phyloP scores from a whole-genome alignment of 2,329 filamentous ascomycete species.

The Paraconiothyrium brasiliense region DNA sequence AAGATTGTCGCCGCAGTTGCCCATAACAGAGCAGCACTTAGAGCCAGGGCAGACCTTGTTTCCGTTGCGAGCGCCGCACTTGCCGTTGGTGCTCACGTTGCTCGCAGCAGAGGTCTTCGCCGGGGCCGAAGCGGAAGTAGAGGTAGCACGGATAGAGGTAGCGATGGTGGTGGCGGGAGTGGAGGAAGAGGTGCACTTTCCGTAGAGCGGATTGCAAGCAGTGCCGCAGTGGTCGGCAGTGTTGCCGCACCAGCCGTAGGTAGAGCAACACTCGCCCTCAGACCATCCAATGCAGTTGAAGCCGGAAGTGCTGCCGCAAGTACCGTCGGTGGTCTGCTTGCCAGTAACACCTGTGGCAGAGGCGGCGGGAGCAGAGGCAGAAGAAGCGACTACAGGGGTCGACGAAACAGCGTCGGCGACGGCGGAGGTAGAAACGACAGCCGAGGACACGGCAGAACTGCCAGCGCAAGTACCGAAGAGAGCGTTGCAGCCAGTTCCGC shows the following conservation, averaged over 20 bases:
- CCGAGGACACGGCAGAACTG: too few relatives aligned
- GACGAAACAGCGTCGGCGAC: too few relatives aligned
- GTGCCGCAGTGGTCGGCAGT: slow-evolving; percentile 40
- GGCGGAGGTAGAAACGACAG: too few relatives aligned
- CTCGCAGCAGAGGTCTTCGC: slow-evolving; percentile 6
- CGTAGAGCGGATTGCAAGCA: slow-evolving; percentile 44
- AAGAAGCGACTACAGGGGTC: too few relatives aligned
- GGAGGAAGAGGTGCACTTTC: slow-evolving; percentile 28
- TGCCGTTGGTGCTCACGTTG: slow-evolving; percentile 15
- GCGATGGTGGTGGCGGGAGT: background rate
- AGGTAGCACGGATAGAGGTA: slow-evolving; percentile 5
- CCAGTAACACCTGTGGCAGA: too few relatives aligned
- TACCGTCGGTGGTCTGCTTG: slow-evolving; percentile 24
- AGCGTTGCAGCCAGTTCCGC: slow-evolving; percentile 45
- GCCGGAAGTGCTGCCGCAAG: slow-evolving; percentile 30
- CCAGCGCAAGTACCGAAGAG: slow-evolving; percentile 37
- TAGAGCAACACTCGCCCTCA: slow-evolving; percentile 57
- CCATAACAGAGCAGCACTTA: slow-evolving; percentile 6
- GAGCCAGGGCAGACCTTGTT: slow-evolving; percentile 3
- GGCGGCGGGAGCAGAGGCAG: background rate
- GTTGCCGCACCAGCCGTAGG: slow-evolving; percentile 53
- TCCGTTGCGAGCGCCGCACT: slow-evolving; percentile 4
- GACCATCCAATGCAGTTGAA: slow-evolving; percentile 38
- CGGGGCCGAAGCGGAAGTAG: background rate
- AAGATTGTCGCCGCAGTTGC: slow-evolving; percentile 2